Conservation (phyloP, 306 rosid genomes). For the Vigna angularis region DNA sequence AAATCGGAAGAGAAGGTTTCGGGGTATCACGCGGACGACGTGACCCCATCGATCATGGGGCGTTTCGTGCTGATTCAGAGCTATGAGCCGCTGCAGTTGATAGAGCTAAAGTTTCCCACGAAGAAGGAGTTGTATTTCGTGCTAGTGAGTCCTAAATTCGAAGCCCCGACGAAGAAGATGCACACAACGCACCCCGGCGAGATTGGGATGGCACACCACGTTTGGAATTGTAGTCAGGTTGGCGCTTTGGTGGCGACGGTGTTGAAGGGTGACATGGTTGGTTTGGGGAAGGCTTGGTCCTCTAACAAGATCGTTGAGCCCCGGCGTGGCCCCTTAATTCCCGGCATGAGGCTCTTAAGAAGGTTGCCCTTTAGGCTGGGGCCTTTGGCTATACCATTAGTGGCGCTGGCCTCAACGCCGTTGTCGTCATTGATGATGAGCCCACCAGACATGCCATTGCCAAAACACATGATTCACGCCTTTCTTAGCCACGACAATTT, state of each 20-base stretch:
- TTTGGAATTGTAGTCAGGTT: constrained; percentile 86
- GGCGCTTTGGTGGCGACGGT: constrained; percentile 86
- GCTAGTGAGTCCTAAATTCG: constrained; percentile 77
- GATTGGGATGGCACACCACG: constrained; percentile 82
- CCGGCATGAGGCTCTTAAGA: constrained; percentile 92
- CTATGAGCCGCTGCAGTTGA: constrained; percentile 74
- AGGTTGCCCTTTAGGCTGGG: constrained; percentile 73
- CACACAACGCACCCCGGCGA: constrained; percentile 71
- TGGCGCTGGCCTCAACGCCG: constrained; percentile 89
- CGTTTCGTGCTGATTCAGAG: constrained; percentile 75
- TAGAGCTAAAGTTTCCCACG: constrained; percentile 57
- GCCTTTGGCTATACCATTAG: constrained; percentile 94
- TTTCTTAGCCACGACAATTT: constrained; percentile 66
- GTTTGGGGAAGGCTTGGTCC: constrained; percentile 75
- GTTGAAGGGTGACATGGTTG: constrained; percentile 64
- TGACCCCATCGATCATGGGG: constrained; percentile 93
- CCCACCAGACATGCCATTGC: constrained; percentile 61
- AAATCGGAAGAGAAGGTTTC: constrained; percentile 91
- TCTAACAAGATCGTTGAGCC: constrained; percentile 91
- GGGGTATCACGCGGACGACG: constrained; percentile 91
- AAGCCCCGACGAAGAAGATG: constrained; percentile 93
- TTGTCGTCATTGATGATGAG: constrained; percentile 59
- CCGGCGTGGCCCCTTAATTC: constrained; percentile 76
- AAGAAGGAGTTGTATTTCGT: constrained; percentile 72
- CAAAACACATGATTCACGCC: constrained; percentile 62